phyloP scores from a whole-genome alignment of 2,329 filamentous ascomycete species.

The Scolecobasidium constrictum region DNA sequence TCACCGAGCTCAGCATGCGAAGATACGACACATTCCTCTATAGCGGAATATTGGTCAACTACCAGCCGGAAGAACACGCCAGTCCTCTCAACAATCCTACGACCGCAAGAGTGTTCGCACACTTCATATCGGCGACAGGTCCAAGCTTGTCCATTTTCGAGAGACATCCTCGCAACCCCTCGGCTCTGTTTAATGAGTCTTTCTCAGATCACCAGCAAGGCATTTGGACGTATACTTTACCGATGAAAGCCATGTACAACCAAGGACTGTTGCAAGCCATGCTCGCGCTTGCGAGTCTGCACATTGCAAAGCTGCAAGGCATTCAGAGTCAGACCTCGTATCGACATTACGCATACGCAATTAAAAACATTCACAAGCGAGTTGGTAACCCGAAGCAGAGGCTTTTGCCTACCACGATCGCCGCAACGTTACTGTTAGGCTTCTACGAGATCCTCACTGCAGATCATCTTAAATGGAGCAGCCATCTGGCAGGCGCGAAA shows the following conservation, averaged over 20 bases:
- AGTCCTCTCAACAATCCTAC: conserved; percentile 67
- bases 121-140: conserved; percentile 84
- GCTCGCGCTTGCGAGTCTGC: conserved; percentile 73
- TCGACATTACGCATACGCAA: conserved; percentile 82
- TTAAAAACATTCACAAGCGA: conserved; percentile 66
- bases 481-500: conserved; percentile 74
- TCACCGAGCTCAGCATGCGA: conserved; percentile 25
- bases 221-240: conserved; percentile 65
- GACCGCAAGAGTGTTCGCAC: conserved; percentile 75
- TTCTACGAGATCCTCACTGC: conserved; percentile 94
- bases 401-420: conserved; percentile 70
- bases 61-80: conserved; percentile 35
- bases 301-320: conserved; percentile 73
- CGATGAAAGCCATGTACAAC: conserved; percentile 72
- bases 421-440: conserved; percentile 72
- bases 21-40: conserved; percentile 37
- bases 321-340: conserved; percentile 68
- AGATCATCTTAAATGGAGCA: conserved; percentile 93
- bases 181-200: conserved; percentile 52
- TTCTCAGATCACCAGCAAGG: conserved; percentile 52
- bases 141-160: conserved; percentile 83
- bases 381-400: conserved; percentile 52
- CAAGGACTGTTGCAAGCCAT: conserved; percentile 87
- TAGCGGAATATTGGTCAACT: conserved; percentile 33
- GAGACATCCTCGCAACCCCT: conserved; percentile 63